Base-by-base conservation (phyloP, 768 basidiomycete genomes). In the Lactarius trivialis region DNA sequence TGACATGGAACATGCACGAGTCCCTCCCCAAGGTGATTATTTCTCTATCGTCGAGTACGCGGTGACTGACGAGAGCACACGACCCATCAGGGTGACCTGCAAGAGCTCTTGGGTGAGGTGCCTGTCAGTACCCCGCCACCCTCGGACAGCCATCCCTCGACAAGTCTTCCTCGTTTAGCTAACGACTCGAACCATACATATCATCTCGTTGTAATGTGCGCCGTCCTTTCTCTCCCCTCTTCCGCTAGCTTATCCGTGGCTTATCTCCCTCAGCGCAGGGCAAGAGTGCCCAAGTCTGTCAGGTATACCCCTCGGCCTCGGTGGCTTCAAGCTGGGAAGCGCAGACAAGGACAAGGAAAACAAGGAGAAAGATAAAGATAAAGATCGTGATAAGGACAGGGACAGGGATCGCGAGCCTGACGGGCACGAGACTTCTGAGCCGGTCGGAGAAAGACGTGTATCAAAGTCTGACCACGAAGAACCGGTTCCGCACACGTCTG, bases 1-100 rank as follows among this genome's bases (percentile, higher is more conserved):
- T 90, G 36, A 87, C 86, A 39, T 92, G 89, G 89, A 92, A 91
- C 66, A 92, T 92, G 89, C 86, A 91, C 65, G 88, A 91, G 65
- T 85, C 85, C 0, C 69, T 91, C 6, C 89, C 89, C 33, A 91
- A 88, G 80, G 88, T 84, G 32, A 17, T 65, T 19, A 14, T 37
- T 17, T 12, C 26, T 32, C 9, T 32, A 37, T 17, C 11, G 17
- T 39, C 28, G 6, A 14, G 26, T n/a, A 33, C 15, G n/a, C 41
- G 17, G 39, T 51, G 37, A 33, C 51, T 51, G n/a, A 53, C 26
- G 19, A 39, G 61, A 55, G 58, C 39, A 58, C 60, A 64, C 63
- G 64, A 60, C 26, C 24, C 58, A 45, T 21, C 21, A 91, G 88
- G 89, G 89, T 7, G 83, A 92, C 68, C 71, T 91, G 55, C 81